A percentile compares a stretch with the other conserved stretches of the same genome.
These are phyloP conservation scores for Candida krabiensis DNA, from an alignment of 805 yeast species.

Conservation along the genomic window DNA sequence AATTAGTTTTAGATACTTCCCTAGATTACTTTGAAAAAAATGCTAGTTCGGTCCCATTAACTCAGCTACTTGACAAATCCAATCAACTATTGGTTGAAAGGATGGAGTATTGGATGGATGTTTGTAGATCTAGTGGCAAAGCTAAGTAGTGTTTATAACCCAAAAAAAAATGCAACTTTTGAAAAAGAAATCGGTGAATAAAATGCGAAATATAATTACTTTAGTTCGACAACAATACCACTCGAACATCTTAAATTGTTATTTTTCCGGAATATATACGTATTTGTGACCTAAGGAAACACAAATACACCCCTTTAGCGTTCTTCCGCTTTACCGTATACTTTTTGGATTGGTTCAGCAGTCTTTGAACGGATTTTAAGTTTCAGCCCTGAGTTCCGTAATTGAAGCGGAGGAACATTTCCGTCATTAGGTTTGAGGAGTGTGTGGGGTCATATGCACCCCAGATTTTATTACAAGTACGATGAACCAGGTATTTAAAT, in stretches of 20 bases:
- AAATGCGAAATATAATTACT: neutral
- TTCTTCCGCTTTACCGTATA: no score
- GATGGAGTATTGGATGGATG: slow-evolving; percentile 31
- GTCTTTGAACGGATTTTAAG: no score
- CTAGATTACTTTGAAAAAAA: slow-evolving; percentile 25
- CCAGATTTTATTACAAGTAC: neutral
- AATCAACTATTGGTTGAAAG: slow-evolving; percentile 24
- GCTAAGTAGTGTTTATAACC: slow-evolving; percentile 11
- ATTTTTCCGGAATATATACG: no score
- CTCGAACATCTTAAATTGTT: no score
- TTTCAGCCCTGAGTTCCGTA: no score
- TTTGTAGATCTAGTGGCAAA: slow-evolving; percentile 29
- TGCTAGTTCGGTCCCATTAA: slow-evolving; percentile 26
- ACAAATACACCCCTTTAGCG: no score
- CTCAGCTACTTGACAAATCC: slow-evolving; percentile 29
- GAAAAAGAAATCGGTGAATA: neutral
- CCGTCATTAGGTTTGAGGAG: neutral
- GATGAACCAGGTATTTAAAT: neutral
- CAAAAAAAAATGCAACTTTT: neutral
- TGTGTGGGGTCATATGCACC: neutral
- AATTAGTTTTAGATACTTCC: slow-evolving; percentile 30
- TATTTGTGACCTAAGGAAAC: no score
- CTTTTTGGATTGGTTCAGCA: no score
- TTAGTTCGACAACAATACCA: no score
- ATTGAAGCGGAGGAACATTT: neutral